phyloP scores from a whole-genome alignment of 148 eudicot genomes.

The Vaccinium macrocarpon region DNA sequence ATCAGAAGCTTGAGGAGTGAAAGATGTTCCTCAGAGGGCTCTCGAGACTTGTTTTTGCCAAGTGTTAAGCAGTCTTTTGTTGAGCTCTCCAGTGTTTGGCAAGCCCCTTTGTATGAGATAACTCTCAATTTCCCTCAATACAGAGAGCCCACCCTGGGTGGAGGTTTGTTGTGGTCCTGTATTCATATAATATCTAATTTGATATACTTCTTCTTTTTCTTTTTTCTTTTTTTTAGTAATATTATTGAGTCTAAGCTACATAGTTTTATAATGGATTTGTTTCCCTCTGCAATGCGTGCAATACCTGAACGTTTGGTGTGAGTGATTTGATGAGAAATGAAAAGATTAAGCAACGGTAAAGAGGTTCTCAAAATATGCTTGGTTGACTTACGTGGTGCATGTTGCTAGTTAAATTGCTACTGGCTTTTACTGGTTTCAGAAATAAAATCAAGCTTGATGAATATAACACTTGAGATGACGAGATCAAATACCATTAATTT shows the following conservation, averaged over 20 bases:
- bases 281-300: not conserved
- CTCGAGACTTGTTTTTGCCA: slow-evolving; percentile 21
- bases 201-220: not conserved
- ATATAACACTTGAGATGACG: not conserved
- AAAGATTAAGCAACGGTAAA: not conserved
- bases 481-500: not conserved
- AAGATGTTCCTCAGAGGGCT: slow-evolving; percentile 24
- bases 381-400: not conserved
- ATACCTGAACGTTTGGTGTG: not conserved
- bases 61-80: slow-evolving; percentile 39
- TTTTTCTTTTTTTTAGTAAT: not conserved
- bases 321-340: not conserved
- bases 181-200: not conserved
- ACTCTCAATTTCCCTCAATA: slow-evolving; percentile 32
- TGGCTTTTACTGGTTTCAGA: not conserved
- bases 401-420: not conserved
- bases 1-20: slow-evolving; percentile 52
- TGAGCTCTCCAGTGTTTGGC: slow-evolving; percentile 71
- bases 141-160: slow-evolving; percentile 17
- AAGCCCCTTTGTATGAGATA: slow-evolving; percentile 72
- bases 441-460: not conserved
- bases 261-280: not conserved
- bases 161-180: slow-evolving; percentile 34
- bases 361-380: not conserved
- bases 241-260: not conserved